Evolutionary conservation across 805 yeast genomes (phyloP), one percentile per base, ranked within the genome.

Genomic region (Ogataea trehalophila): DNA sequence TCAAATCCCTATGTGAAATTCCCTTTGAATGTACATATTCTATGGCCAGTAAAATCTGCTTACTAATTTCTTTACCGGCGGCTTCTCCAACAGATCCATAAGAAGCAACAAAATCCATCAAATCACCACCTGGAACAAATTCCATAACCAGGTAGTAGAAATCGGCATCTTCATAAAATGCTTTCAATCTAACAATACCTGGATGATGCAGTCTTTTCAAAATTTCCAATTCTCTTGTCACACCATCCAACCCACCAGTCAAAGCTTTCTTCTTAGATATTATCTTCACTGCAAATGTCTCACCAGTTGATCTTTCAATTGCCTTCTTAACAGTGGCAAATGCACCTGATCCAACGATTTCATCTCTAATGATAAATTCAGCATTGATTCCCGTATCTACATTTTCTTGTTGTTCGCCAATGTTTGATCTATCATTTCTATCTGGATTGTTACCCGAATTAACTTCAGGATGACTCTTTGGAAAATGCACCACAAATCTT

Each of bases 271-370:
- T 74, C 57, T 91, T 82, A 46, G 85, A 82, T 35, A 94, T 91
- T 50, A 94, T 89, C 62, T 94, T 94, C 16, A 88, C 95, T 0
- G 99, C 99, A 65, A 72, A 90, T 5, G 92, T 79, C 54, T 83
- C 81, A 14, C 98, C 98, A 0, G 96, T 81, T 6, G 79, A 67
- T 51, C 97, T 76, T 59, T 90, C 94, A 1, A 91, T 81, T 5
- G 95, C 97, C 62, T 88, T 88, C 55, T 89, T 85, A 29, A 94
- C 99, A 1, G 91, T 86, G 6, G 98, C 98, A 75, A 92, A 92
- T 9, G 98, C 98, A n/a, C 99, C 99, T 58, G 89, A 94, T 1
- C 99, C 99, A 1, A 92, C 87, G 15, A 87, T 83, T 59, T 87
- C 96, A 61, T 85, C 87, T 49, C 84, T 79, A 18, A 92, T 80